These are phyloP conservation scores for Chloromonas sp. DNA, from an alignment of 163 green algal genomes.

Conservation along the genomic window DNA sequence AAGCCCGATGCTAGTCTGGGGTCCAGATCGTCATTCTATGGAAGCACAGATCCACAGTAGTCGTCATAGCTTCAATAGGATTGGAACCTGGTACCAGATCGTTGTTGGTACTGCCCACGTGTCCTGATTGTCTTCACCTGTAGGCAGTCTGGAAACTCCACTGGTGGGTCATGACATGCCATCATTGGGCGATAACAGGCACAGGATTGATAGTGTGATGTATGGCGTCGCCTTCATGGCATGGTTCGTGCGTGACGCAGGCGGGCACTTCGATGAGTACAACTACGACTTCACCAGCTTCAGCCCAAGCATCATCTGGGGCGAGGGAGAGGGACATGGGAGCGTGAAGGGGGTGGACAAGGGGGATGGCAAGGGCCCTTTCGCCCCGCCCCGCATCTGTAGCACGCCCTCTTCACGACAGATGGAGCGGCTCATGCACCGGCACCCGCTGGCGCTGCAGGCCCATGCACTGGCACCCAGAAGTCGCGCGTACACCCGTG, in stretches of 20 bases:
- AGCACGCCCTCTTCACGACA: neutral
- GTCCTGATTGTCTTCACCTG: too few relatives aligned
- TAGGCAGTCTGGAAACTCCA: too few relatives aligned
- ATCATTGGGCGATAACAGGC: too few relatives aligned
- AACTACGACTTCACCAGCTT: constrained; percentile 12
- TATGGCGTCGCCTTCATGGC: too few relatives aligned
- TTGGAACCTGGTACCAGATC: too few relatives aligned
- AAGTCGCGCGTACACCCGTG: constrained; percentile 13
- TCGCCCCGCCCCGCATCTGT: neutral
- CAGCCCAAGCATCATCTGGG: neutral
- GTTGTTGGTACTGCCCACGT: too few relatives aligned
- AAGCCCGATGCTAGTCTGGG: too few relatives aligned
- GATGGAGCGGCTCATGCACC: neutral
- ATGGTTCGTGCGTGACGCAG: neutral
- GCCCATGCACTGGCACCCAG: constrained; percentile 1
- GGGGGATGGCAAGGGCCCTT: neutral
- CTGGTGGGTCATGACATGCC: too few relatives aligned
- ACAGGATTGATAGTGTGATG: too few relatives aligned
- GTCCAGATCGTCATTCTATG: too few relatives aligned
- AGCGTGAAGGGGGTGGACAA: neutral
- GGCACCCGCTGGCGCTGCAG: constrained; percentile 18
- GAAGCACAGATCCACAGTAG: too few relatives aligned
- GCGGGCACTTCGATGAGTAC: constrained; percentile 10
- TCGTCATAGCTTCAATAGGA: too few relatives aligned
- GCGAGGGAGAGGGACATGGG: neutral